These are phyloP conservation scores for Talaromyces verruculosus DNA, from an alignment of 2,329 filamentous ascomycete genomes.

Conservation along the genomic window DNA sequence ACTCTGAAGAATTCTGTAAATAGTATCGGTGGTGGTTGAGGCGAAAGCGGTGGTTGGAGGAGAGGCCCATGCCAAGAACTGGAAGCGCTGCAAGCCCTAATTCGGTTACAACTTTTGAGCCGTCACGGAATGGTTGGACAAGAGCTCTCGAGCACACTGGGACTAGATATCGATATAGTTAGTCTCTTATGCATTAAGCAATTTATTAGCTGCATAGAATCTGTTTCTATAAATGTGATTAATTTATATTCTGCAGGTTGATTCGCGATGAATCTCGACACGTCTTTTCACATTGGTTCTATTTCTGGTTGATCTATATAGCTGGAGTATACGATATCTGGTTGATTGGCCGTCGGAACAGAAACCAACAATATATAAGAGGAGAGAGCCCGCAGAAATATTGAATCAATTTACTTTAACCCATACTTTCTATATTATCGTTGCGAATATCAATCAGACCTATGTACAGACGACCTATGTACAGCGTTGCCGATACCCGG, in stretches of 20 bases:
- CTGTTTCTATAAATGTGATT: conserved; percentile 5
- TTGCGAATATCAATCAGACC: neutral
- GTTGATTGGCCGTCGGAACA: neutral
- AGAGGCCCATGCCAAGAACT: conserved; percentile 5
- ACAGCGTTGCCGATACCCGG: neutral
- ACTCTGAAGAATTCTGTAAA: conserved; percentile 13
- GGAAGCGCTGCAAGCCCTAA: conserved; percentile 7
- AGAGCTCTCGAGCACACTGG: neutral
- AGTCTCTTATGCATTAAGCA: neutral
- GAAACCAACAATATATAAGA: neutral
- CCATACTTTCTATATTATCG: too few species aligned
- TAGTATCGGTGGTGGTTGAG: neutral
- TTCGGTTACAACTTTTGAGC: conserved; percentile 12
- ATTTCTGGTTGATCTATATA: conserved; percentile 5
- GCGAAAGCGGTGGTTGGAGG: conserved; percentile 3
- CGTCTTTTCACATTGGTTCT: conserved; percentile 6
- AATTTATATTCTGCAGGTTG: conserved; percentile 3
- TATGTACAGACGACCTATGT: too few species aligned
- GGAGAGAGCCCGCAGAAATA: neutral
- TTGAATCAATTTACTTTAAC: neutral
- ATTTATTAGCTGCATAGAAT: neutral
- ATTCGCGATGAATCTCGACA: neutral
- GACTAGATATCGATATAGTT: conserved; percentile 6
- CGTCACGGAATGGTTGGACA: conserved; percentile 13
- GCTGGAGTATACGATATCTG: neutral